Conservation (phyloP, 2,329 filamentous ascomycete species). For the Allantophomopsis lycopodina region DNA sequence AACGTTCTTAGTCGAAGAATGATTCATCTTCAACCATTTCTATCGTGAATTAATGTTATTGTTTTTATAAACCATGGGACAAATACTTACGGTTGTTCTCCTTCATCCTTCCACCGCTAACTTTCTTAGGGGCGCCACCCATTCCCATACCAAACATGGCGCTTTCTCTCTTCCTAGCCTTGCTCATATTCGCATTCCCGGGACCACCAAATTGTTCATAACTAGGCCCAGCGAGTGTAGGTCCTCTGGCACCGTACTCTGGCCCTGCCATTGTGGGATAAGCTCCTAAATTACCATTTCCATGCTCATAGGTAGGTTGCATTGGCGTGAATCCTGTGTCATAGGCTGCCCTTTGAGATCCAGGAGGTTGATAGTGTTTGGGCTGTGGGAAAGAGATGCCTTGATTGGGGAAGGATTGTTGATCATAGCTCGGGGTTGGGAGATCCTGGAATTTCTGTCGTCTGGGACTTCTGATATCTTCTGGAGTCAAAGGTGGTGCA, state of each 20-base stretch:
- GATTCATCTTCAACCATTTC: constrained; percentile 15
- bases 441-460: constrained; percentile 53
- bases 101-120: constrained; percentile 13
- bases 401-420: constrained; percentile 29
- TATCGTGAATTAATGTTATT: constrained; percentile 1
- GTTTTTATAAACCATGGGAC: background rate
- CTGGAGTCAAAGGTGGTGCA: constrained; percentile 27
- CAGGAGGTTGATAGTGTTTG: constrained; percentile 11
- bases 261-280: constrained; percentile 15
- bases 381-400: constrained; percentile 20
- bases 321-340: constrained; percentile 36
- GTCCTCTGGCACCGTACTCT: constrained; percentile 14
- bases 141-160: constrained; percentile 37
- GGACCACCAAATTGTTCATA: constrained; percentile 27
- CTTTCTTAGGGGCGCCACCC: constrained; percentile 22
- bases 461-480: constrained; percentile 48
- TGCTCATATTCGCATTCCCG: constrained; percentile 19
- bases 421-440: constrained; percentile 49
- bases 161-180: constrained; percentile 42
- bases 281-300: constrained; percentile 3
- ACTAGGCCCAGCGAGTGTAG: constrained; percentile 13
- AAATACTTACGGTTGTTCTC: constrained; percentile 14
- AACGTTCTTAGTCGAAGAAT: constrained; percentile 15
- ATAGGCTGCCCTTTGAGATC: constrained; percentile 16
- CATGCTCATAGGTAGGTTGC: constrained; percentile 30